Conservation (phyloP, 371 early-diverging fungal genomes). For the Lichtheimia corymbifera region DNA sequence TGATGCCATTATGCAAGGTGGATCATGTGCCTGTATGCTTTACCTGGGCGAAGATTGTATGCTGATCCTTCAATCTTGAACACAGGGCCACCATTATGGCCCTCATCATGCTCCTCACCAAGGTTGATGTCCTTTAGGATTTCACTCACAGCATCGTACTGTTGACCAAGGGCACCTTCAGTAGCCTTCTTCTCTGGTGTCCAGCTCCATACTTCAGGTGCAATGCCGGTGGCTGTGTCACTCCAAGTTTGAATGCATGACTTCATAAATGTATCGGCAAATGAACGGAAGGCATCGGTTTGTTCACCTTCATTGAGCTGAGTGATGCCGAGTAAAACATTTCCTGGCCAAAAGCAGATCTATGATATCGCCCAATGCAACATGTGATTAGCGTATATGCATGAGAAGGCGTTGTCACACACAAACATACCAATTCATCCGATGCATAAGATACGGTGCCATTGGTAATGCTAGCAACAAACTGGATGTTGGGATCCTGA, state of each 20-base stretch:
- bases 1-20: not conserved
- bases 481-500: slow-evolving; percentile 29
- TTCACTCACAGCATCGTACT: not conserved
- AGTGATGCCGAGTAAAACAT: slow-evolving; percentile 32
- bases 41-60: slow-evolving; percentile 55
- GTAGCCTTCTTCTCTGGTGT: slow-evolving; percentile 30
- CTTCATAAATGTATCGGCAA: slow-evolving; percentile 39
- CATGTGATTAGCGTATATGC: not conserved
- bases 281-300: slow-evolving; percentile 7
- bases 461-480: slow-evolving; percentile 36
- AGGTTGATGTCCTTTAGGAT: not conserved
- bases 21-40: not conserved
- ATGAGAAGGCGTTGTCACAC: slow-evolving; percentile 2
- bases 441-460: slow-evolving; percentile 20
- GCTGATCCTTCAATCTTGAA: slow-evolving; percentile 18
- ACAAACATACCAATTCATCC: slow-evolving; percentile 37
- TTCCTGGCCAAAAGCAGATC: slow-evolving; percentile 51
- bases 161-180: not conserved
- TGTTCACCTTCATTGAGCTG: slow-evolving; percentile 2
- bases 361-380: slow-evolving; percentile 6
- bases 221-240: slow-evolving; percentile 37
- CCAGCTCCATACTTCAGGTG: slow-evolving; percentile 49
- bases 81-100: not conserved
- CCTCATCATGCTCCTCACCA: not conserved
- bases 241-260: slow-evolving; percentile 39